These are phyloP conservation scores for Aspergillus awamori DNA, from an alignment of 2,329 filamentous ascomycete species.

Conservation along the genomic window DNA sequence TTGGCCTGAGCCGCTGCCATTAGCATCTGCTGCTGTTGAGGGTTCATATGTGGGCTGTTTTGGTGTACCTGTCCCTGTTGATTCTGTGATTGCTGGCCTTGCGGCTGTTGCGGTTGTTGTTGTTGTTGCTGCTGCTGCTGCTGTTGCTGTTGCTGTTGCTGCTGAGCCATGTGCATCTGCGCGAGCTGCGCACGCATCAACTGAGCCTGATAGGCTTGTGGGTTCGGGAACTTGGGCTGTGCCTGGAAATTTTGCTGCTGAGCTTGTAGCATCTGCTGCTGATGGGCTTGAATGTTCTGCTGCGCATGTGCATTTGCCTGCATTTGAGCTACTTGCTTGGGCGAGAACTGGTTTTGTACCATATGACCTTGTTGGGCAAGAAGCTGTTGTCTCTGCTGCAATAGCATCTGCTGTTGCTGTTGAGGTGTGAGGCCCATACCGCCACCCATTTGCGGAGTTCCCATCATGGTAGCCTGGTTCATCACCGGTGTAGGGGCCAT, in stretches of 20 bases:
- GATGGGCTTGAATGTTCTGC: constrained; percentile 49
- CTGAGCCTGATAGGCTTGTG: constrained; percentile 43
- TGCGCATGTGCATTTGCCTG: constrained; percentile 50
- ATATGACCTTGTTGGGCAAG: constrained; percentile 43
- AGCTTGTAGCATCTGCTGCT: constrained; percentile 44
- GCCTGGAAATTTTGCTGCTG: constrained; percentile 32
- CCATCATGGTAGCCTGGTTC: constrained; percentile 44
- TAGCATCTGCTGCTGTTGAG: constrained; percentile 42
- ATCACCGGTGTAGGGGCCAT: constrained; percentile 50
- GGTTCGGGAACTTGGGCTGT: constrained; percentile 29
- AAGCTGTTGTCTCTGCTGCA: constrained; percentile 44
- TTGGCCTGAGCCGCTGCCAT: constrained; percentile 45
- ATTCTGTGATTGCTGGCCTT: constrained; percentile 26
- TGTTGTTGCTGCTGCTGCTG: constrained; percentile 24
- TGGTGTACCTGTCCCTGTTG: constrained; percentile 35
- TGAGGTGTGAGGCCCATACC: constrained; percentile 43
- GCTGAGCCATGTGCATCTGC: constrained; percentile 43
- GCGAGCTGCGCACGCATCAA: constrained; percentile 42
- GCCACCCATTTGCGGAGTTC: constrained; percentile 43
- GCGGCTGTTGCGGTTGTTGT: constrained; percentile 28
- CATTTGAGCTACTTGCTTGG: constrained; percentile 46
- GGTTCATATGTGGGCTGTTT: constrained; percentile 37
- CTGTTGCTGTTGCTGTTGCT: constrained; percentile 34
- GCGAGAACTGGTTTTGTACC: constrained; percentile 39
- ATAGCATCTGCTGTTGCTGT: constrained; percentile 41